Conservation (phyloP, 306 rosid species). For the Boehmeria nivea region DNA sequence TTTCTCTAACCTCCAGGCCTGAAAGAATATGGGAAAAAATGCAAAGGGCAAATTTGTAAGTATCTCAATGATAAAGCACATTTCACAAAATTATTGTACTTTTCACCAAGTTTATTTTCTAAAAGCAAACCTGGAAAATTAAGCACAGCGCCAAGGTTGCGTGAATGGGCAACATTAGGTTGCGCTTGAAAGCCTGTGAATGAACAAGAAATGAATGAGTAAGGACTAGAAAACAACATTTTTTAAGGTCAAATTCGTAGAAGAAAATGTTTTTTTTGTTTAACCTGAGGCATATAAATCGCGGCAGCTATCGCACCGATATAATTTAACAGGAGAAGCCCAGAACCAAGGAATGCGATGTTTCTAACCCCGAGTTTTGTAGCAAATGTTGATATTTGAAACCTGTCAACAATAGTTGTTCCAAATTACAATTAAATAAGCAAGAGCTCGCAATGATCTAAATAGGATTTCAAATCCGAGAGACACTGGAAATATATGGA, state of each 20-base stretch:
- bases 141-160: constrained; percentile 54
- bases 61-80: no score
- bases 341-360: constrained; percentile 88
- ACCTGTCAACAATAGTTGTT: constrained; percentile 35
- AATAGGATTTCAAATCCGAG: not conserved
- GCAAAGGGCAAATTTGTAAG: no score
- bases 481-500: not conserved
- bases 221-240: not conserved
- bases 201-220: constrained; percentile 15
- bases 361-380: constrained; percentile 87
- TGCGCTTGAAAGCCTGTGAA: constrained; percentile 78
- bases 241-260: not conserved
- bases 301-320: constrained; percentile 64
- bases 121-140: constrained; percentile 61
- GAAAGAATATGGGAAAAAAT: constrained; percentile 26
- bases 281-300: constrained; percentile 77
- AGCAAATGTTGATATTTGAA: constrained; percentile 89
- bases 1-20: constrained; percentile 64
- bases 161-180: constrained; percentile 73
- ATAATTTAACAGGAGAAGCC: constrained; percentile 78
- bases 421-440: not conserved
- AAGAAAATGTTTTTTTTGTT: not conserved
- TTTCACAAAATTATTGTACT: no score
- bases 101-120: not conserved
- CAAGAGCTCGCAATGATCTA: not conserved